Evolutionary conservation across 1,284 basidiomycete genomes (phyloP).

Genomic region (Heterobasidion irregulare): DNA sequence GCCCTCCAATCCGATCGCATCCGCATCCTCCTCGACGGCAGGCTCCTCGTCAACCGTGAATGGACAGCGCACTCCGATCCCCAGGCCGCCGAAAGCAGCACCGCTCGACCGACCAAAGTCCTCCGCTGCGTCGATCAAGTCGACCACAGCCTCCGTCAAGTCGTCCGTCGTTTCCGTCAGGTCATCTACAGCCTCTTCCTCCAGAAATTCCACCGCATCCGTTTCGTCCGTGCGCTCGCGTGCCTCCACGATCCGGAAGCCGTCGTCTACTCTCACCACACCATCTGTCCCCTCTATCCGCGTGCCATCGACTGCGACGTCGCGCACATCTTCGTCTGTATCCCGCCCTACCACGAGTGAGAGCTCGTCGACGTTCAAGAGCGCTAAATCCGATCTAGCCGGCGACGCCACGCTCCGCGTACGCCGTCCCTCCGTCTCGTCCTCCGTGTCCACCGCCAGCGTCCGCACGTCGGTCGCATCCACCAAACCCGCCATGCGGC

Average conservation of each 20-base stretch:
- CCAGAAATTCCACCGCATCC: slow-evolving; percentile 11
- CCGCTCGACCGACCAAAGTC: slow-evolving; percentile 12
- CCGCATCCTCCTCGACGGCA: slow-evolving; percentile 5
- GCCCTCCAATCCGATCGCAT: slow-evolving; percentile 3
- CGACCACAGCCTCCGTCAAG: slow-evolving; percentile 8
- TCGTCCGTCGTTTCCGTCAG: not conserved
- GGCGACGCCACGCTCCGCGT: slow-evolving; percentile 3
- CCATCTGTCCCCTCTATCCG: slow-evolving; percentile 9
- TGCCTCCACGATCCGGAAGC: slow-evolving; percentile 31
- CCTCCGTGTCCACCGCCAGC: slow-evolving; percentile 12
- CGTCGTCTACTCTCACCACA: slow-evolving; percentile 8
- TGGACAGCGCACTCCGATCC: slow-evolving; percentile 6
- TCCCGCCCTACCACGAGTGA: slow-evolving; percentile 38
- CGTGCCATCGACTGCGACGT: slow-evolving; percentile 20
- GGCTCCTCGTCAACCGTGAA: slow-evolving; percentile 1
- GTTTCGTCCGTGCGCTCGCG: slow-evolving; percentile 24
- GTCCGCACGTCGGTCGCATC: slow-evolving; percentile 14
- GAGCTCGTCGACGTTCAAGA: slow-evolving; percentile 46
- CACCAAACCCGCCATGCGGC: slow-evolving; percentile 26
- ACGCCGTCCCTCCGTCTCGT: slow-evolving; percentile 10
- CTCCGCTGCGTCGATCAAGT: slow-evolving; percentile 11
- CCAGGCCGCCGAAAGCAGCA: slow-evolving; percentile 5
- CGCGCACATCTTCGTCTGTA: slow-evolving; percentile 33
- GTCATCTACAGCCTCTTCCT: not conserved
- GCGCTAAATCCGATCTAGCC: slow-evolving; percentile 34